phyloP scores from a whole-genome alignment of 352 stramenopile genomes.

The Globisporangium nunn region DNA sequence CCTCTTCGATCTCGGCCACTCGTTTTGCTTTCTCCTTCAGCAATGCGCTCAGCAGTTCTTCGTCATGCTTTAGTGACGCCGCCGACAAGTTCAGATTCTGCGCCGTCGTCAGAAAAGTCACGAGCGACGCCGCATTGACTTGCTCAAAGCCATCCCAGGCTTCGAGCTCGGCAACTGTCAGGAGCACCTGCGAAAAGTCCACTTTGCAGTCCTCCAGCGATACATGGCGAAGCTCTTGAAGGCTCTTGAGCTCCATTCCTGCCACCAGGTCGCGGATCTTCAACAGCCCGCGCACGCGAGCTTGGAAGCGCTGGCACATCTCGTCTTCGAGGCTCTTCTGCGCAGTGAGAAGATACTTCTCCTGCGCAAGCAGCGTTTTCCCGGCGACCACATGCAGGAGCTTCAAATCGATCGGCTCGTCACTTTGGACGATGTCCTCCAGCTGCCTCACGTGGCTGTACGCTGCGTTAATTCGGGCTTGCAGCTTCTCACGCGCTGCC shows the following conservation, averaged over 20 bases:
- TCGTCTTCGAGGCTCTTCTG: constrained; percentile 31
- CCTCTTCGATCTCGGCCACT: constrained; percentile 42
- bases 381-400: constrained; percentile 25
- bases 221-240: constrained; percentile 40
- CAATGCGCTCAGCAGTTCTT: constrained; percentile 36
- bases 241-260: constrained; percentile 27
- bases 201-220: constrained; percentile 17
- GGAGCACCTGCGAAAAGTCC: constrained; percentile 9
- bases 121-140: constrained; percentile 6
- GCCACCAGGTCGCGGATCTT: constrained; percentile 29
- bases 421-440: constrained; percentile 31
- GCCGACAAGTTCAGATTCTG: constrained; percentile 17
- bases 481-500: constrained; percentile 34
- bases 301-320: constrained; percentile 32
- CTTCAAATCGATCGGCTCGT: constrained; percentile 32
- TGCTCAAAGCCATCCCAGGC: constrained; percentile 21
- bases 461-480: constrained; percentile 30
- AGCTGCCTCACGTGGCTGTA: constrained; percentile 37
- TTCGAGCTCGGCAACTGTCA: constrained; percentile 12
- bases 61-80: constrained; percentile 24
- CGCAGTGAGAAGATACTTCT: constrained; percentile 30
- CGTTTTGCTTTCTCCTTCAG: constrained; percentile 59
- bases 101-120: constrained; percentile 8
- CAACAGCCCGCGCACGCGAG: constrained; percentile 24
- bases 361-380: constrained; percentile 44